Percentiles rank a stretch among this genome's conserved stretches.
Evolutionary conservation across 2,329 filamentous ascomycete species (phyloP).

Genomic region (Biscogniauxia marginata): DNA sequence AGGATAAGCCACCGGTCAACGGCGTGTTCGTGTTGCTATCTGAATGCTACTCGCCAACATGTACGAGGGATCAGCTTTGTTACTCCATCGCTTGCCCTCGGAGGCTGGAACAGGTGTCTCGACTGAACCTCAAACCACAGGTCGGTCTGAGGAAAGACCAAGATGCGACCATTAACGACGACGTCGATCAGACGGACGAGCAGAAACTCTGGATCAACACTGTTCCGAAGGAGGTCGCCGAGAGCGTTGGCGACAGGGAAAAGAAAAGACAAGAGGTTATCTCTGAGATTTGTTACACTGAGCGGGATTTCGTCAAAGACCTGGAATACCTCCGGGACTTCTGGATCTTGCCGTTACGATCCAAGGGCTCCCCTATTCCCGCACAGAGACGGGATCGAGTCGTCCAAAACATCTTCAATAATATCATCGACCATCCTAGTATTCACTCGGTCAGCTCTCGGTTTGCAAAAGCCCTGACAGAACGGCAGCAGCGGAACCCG

Average conservation of each 20-base stretch:
- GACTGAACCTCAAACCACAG: slow-evolving; percentile 89
- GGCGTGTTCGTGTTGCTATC: slow-evolving; percentile 95
- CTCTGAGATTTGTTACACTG: slow-evolving; percentile 97
- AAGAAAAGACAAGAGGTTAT: slow-evolving; percentile 99
- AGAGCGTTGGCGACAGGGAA: slow-evolving; percentile 84
- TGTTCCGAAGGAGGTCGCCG: slow-evolving; percentile 90
- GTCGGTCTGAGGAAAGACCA: slow-evolving; percentile 74
- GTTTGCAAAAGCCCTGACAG: slow-evolving; percentile 83
- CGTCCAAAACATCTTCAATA: slow-evolving; percentile 91
- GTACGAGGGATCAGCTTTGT: slow-evolving; percentile 90
- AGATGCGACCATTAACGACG: slow-evolving; percentile 63
- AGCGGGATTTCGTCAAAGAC: slow-evolving; percentile 98
- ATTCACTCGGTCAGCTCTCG: slow-evolving; percentile 89
- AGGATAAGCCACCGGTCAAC: slow-evolving; percentile 73
- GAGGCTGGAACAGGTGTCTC: slow-evolving; percentile 88
- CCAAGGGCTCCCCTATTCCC: slow-evolving; percentile 82
- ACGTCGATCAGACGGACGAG: slow-evolving; percentile 80
- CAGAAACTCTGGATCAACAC: slow-evolving; percentile 99
- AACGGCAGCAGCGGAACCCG: slow-evolving; percentile 84
- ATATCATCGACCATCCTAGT: slow-evolving; percentile 78
- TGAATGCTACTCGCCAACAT: slow-evolving; percentile 97
- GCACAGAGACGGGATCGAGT: slow-evolving; percentile 84
- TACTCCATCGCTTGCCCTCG: slow-evolving; percentile 97
- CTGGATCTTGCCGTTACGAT: slow-evolving; percentile 91
- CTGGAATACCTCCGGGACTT: slow-evolving; percentile 96